Evolutionary conservation across 495 filamentous ascomycete species (phyloP).

Genomic region (Aspergillus kassunensis): DNA sequence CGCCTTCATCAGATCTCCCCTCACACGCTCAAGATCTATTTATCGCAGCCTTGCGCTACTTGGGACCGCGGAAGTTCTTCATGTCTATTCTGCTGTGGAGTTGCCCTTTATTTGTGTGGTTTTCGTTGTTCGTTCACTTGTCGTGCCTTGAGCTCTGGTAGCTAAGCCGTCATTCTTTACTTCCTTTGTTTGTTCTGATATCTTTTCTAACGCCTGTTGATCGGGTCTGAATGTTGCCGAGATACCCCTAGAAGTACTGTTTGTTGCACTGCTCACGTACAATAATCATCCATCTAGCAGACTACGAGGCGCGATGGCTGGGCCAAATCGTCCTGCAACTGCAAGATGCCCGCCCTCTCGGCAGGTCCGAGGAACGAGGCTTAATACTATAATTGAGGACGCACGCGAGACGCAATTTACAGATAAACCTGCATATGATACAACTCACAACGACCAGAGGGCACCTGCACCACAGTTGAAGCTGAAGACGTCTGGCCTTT

Average conservation of each 20-base stretch:
- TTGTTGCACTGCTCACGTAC: conserved; percentile 11
- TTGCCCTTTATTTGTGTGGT: conserved; percentile 10
- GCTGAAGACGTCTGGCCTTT: conserved; percentile 34
- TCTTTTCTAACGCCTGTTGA: conserved; percentile 32
- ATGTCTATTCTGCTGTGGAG: conserved; percentile 9
- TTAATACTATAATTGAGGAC: conserved; percentile 90
- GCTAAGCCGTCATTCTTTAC: conserved; percentile 28
- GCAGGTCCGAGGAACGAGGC: conserved; percentile 66
- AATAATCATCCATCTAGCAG: conserved; percentile 19
- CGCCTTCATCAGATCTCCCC: conserved; percentile 17
- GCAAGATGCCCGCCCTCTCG: conserved; percentile 54
- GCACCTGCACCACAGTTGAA: conserved; percentile 29
- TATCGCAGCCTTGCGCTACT: conserved; percentile 23
- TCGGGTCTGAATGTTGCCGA: conserved; percentile 36
- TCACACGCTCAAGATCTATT: conserved; percentile 16
- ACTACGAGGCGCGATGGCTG: conserved; percentile 48
- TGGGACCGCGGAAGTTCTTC: conserved; percentile 18
- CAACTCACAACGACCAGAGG: not conserved
- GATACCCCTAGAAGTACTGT: conserved; percentile 36
- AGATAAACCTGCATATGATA: conserved; percentile 9
- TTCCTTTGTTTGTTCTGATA: conserved; percentile 12
- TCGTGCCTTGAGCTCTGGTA: conserved; percentile 36
- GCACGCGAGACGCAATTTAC: conserved; percentile 32
- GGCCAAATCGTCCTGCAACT: conserved; percentile 55
- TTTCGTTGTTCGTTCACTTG: conserved; percentile 18